These are phyloP conservation scores for Craspedostauros australis DNA, from an alignment of 108 stramenopile species.

Conservation along the genomic window DNA sequence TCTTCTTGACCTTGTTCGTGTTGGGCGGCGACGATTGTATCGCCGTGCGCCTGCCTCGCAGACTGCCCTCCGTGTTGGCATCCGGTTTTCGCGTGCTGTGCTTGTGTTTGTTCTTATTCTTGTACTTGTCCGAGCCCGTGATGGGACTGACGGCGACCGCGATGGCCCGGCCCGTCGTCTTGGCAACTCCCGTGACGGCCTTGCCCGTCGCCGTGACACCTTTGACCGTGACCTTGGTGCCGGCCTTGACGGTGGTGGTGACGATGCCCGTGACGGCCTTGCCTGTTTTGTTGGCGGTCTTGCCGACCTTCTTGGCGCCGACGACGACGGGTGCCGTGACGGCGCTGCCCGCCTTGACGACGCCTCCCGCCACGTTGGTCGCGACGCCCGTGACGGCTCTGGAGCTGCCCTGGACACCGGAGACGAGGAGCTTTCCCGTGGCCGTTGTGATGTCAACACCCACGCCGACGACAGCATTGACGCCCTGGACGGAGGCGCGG, in stretches of 20 bases:
- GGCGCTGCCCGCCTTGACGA: background rate
- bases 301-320: constrained; percentile 5
- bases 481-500: constrained; percentile 1
- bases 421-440: constrained; percentile 3
- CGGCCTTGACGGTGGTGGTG: background rate
- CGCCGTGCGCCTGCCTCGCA: too few species aligned
- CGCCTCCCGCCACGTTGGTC: background rate
- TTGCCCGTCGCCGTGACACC: constrained; percentile 13
- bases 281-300: background rate
- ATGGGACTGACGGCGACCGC: too few species aligned
- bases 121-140: too few species aligned
- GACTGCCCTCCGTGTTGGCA: too few species aligned
- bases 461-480: constrained; percentile 15
- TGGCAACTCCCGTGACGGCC: background rate
- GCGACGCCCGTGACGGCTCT: background rate
- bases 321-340: background rate
- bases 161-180: background rate
- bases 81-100: too few species aligned
- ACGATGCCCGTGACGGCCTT: background rate
- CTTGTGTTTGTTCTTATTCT: too few species aligned
- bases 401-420: background rate
- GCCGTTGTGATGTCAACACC: constrained; percentile 7
- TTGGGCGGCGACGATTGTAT: too few species aligned
- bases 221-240: background rate
- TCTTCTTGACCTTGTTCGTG: too few species aligned